Evolutionary conservation across 2,329 filamentous ascomycete genomes (phyloP).

Genomic region (Penicillium sp.): DNA sequence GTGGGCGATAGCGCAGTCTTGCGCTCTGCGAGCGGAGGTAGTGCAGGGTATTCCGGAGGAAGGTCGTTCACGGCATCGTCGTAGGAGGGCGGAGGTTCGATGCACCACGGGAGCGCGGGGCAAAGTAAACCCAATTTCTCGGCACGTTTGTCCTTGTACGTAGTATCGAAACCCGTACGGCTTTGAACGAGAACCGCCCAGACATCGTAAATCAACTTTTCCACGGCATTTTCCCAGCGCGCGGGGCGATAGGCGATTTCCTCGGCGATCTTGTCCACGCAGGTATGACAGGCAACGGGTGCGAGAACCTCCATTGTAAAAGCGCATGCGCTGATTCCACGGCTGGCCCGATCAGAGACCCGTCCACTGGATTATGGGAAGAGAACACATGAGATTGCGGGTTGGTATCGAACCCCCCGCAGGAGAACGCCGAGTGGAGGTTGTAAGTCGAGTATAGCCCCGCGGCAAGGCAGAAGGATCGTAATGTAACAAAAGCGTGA

Average conservation of each 20-base stretch:
- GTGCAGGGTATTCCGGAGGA: slow-evolving; percentile 42
- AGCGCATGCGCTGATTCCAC: slow-evolving; percentile 21
- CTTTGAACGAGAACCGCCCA: slow-evolving; percentile 17
- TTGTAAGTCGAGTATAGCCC: slow-evolving; percentile 10
- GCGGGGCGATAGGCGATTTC: slow-evolving; percentile 7
- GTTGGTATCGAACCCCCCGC: slow-evolving; percentile 17
- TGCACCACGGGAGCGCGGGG: slow-evolving; percentile 30
- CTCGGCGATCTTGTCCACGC: slow-evolving; percentile 10
- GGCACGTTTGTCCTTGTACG: background rate
- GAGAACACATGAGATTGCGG: slow-evolving; percentile 28
- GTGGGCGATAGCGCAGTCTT: slow-evolving; percentile 22
- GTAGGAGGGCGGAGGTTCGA: slow-evolving; percentile 41
- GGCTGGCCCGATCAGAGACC: slow-evolving; percentile 20
- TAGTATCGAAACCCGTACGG: background rate
- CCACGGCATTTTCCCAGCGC: slow-evolving; percentile 13
- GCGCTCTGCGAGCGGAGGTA: slow-evolving; percentile 37
- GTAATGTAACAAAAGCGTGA: background rate
- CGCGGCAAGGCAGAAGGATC: background rate
- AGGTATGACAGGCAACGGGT: slow-evolving; percentile 8
- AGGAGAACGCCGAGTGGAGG: slow-evolving; percentile 13
- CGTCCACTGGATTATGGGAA: slow-evolving; percentile 18
- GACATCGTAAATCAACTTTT: slow-evolving; percentile 19
- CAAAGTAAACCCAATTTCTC: slow-evolving; percentile 22
- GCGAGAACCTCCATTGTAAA: slow-evolving; percentile 26
- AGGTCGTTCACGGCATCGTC: slow-evolving; percentile 41